Evolutionary conservation across 495 filamentous ascomycete species (phyloP).

Genomic region (Parmelia sp.): DNA sequence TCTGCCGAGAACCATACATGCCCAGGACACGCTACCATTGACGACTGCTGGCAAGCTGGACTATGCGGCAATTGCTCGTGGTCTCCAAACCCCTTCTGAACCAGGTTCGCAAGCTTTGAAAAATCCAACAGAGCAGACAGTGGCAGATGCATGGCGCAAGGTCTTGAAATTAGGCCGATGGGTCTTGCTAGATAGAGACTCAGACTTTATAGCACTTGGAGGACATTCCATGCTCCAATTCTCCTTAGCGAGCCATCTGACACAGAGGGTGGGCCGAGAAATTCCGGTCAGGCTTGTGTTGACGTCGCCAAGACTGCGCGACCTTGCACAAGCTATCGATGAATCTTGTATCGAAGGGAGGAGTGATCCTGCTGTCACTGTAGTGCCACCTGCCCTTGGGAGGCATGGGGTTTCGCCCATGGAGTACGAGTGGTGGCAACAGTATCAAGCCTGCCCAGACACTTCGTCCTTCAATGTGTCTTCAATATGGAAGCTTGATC

Average conservation of each 20-base stretch:
- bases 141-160: neutral
- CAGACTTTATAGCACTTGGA: neutral
- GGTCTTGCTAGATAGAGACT: neutral
- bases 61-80: neutral
- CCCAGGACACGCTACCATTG: neutral
- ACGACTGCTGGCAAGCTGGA: neutral
- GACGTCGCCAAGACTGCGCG: neutral
- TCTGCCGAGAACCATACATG: conserved; percentile 23
- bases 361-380: neutral
- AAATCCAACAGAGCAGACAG: neutral
- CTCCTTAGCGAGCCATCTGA: neutral
- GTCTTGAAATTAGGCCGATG: neutral
- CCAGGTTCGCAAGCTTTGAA: neutral
- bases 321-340: neutral
- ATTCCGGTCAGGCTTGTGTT: neutral
- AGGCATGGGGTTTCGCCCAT: neutral
- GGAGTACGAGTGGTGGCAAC: conserved; percentile 29
- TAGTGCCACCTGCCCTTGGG: neutral
- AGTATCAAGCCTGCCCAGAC: conserved; percentile 23
- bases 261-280: neutral
- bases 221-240: neutral
- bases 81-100: neutral
- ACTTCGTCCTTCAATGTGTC: conserved; percentile 29
- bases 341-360: neutral
- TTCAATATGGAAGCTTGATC: conserved; percentile 15